Percentiles rank a stretch among this genome's conserved stretches.
Evolutionary conservation across 2,329 filamentous ascomycete genomes (phyloP).

Genomic region (Huntiella moniliformis): DNA sequence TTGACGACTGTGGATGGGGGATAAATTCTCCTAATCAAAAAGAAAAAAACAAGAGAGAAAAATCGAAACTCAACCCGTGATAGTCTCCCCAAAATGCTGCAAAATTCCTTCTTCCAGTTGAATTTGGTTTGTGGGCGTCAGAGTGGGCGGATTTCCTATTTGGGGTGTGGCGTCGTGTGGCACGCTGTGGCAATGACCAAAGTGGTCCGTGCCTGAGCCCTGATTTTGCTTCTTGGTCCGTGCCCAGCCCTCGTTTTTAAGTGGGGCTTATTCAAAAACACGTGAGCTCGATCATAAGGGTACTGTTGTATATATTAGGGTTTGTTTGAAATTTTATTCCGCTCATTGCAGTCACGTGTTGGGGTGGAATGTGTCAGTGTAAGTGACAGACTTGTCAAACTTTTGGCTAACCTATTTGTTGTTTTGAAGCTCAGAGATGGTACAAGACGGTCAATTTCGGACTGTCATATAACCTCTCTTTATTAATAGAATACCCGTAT

Average conservation of each 20-base stretch:
- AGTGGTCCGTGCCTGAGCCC: conserved; percentile 11
- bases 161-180: conserved; percentile 15
- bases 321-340: too few species aligned
- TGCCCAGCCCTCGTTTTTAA: neutral
- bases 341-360: too few species aligned
- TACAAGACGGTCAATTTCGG: too few species aligned
- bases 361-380: too few species aligned
- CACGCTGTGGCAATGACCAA: conserved; percentile 1
- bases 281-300: too few species aligned
- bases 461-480: too few species aligned
- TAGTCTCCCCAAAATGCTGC: conserved; percentile 14
- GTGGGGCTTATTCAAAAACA: neutral
- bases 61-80: conserved; percentile 20
- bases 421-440: too few species aligned
- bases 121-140: conserved; percentile 28
- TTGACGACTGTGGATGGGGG: conserved; percentile 26
- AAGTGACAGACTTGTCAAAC: too few species aligned
- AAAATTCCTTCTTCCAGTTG: conserved; percentile 24
- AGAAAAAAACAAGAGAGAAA: conserved; percentile 18
- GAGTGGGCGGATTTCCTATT: conserved; percentile 21
- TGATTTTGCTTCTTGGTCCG: conserved; percentile 8
- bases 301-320: too few species aligned
- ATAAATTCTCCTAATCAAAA: conserved; percentile 21
- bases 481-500: too few species aligned
- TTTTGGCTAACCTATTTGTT: too few species aligned